A percentile compares a stretch with the other conserved stretches of the same genome.
phyloP scores from a whole-genome alignment of 257 asterid genomes.

The Nicotiana obtusifolia region DNA sequence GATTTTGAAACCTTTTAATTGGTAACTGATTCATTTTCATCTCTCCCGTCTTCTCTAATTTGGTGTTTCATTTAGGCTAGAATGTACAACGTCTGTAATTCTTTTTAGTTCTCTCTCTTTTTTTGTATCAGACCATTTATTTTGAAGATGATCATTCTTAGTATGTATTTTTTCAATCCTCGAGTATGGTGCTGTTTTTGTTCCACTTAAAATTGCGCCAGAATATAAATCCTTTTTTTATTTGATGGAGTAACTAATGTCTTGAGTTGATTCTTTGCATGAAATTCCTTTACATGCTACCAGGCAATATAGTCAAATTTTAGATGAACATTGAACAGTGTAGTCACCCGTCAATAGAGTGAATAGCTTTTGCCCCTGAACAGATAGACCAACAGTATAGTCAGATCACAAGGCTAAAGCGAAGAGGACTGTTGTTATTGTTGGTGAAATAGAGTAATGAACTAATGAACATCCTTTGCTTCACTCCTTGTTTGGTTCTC shows the following conservation, averaged over 20 bases:
- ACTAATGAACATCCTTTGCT: not conserved
- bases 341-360: not conserved
- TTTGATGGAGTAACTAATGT: not conserved
- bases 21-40: not conserved
- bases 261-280: not conserved
- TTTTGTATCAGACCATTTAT: not conserved
- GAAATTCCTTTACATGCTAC: slow-evolving; percentile 1
- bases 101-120: not conserved
- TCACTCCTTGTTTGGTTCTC: not conserved
- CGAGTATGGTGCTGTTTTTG: not conserved
- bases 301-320: not conserved
- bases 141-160: not conserved
- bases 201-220: not conserved
- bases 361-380: not conserved
- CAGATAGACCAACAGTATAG: not conserved
- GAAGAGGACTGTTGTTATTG: not conserved
- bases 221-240: not conserved
- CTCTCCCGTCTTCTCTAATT: not conserved
- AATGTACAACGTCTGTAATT: not conserved
- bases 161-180: not conserved
- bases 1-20: slow-evolving; percentile 16
- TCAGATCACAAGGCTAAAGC: not conserved
- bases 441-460: not conserved
- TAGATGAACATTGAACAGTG: not conserved
- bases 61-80: not conserved